Conservation (phyloP, 1,139 yeast species). For the Diutina catenulata region DNA sequence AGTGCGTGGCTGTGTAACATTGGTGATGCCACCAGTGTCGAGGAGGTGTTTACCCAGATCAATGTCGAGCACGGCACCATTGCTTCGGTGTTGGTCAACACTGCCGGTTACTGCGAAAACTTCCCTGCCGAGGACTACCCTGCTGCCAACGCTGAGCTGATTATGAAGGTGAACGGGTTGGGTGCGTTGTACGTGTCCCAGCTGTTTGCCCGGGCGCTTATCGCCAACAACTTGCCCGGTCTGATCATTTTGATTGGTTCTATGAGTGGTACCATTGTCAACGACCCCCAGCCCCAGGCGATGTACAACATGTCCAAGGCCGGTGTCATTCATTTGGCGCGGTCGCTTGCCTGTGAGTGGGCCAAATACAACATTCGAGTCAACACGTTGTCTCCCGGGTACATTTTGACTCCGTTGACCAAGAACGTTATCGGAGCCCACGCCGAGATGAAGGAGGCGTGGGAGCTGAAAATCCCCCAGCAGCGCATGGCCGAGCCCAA, state of each 20-base stretch:
- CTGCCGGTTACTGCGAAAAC: conserved; percentile 54
- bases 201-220: conserved; percentile 56
- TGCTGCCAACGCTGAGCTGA: conserved; percentile 52
- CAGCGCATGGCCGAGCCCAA: conserved; percentile 42
- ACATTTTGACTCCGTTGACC: conserved; percentile 38
- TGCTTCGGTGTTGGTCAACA: conserved; percentile 56
- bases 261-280: conserved; percentile 39
- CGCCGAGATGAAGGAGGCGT: conserved; percentile 34
- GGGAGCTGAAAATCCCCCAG: conserved; percentile 39
- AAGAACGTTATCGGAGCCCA: conserved; percentile 34
- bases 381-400: conserved; percentile 36
- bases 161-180: conserved; percentile 61
- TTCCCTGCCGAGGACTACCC: conserved; percentile 67
- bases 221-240: conserved; percentile 40
- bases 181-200: conserved; percentile 63
- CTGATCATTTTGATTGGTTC: conserved; percentile 36
- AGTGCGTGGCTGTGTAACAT: conserved; percentile 72
- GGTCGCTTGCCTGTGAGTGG: conserved; percentile 42
- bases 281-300: conserved; percentile 39
- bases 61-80: conserved; percentile 37
- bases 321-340: conserved; percentile 35
- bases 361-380: conserved; percentile 39
- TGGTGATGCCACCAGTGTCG: conserved; percentile 53
- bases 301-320: conserved; percentile 44
- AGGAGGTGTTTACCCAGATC: conserved; percentile 38